Conservation (phyloP, 2,329 filamentous ascomycete genomes). For the Pseudocercospora ulei region DNA sequence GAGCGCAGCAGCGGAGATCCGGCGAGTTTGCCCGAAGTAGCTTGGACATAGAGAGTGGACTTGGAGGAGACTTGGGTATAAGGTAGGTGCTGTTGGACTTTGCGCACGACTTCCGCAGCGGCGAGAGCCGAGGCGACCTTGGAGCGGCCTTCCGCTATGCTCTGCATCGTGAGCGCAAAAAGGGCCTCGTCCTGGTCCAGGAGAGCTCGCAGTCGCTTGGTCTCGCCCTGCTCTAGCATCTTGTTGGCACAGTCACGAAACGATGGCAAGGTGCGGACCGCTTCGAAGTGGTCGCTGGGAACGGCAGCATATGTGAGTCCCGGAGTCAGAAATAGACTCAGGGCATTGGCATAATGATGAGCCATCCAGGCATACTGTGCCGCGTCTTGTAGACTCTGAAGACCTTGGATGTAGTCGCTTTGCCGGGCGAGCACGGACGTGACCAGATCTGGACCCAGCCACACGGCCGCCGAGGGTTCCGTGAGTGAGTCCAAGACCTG, state of each 20-base stretch:
- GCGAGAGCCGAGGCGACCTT: conserved; percentile 38
- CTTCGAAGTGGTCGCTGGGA: conserved; percentile 55
- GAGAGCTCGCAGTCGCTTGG: conserved; percentile 41
- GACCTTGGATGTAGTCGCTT: conserved; percentile 64
- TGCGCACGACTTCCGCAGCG: conserved; percentile 33
- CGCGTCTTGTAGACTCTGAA: conserved; percentile 56
- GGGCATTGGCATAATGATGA: conserved; percentile 69
- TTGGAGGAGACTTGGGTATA: conserved; percentile 33
- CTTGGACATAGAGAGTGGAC: conserved; percentile 51
- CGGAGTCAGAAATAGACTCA: conserved; percentile 53
- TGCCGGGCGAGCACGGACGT: conserved; percentile 60
- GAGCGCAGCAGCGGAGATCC: conserved; percentile 46
- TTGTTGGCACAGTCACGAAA: conserved; percentile 44
- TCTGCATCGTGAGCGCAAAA: conserved; percentile 37
- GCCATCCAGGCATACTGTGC: conserved; percentile 72
- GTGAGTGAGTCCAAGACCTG: conserved; percentile 60
- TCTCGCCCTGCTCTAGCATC: conserved; percentile 29
- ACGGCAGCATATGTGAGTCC: conserved; percentile 36
- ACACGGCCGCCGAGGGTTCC: conserved; percentile 47
- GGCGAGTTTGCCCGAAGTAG: conserved; percentile 49
- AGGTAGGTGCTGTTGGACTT: conserved; percentile 36
- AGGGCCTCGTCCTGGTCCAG: conserved; percentile 54
- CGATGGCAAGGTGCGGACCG: conserved; percentile 58
- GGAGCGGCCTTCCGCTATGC: conserved; percentile 34
- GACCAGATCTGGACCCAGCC: conserved; percentile 56